phyloP scores from a whole-genome alignment of 192 early-diverging fungal species.

The Coemansia aciculifera region DNA sequence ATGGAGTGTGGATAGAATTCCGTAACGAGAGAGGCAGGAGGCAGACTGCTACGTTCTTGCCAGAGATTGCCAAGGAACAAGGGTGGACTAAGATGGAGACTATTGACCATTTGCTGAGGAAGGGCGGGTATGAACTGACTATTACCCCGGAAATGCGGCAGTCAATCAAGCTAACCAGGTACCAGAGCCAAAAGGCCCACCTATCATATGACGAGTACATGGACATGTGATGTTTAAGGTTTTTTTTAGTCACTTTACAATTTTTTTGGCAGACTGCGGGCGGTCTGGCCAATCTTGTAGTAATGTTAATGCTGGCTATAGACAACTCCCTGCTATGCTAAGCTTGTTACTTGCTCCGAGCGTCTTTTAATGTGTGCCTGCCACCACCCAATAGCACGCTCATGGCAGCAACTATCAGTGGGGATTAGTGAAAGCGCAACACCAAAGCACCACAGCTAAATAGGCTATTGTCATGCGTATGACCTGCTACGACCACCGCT shows the following conservation, averaged over 20 bases:
- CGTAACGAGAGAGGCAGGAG: constrained; percentile 39
- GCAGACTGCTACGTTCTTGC: constrained; percentile 84
- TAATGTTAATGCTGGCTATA: neutral
- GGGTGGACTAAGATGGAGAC: constrained; percentile 85
- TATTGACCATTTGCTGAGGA: constrained; percentile 82
- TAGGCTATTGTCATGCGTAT: too few relatives aligned
- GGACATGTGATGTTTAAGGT: constrained; percentile 35
- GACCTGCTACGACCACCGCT: too few relatives aligned
- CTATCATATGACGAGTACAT: constrained; percentile 70
- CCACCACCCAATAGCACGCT: too few relatives aligned
- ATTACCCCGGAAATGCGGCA: constrained; percentile 64
- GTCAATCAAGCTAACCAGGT: constrained; percentile 75
- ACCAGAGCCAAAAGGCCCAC: constrained; percentile 73
- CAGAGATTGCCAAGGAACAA: constrained; percentile 86
- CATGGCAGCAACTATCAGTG: too few relatives aligned
- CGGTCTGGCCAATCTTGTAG: neutral
- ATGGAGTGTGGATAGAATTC: constrained; percentile 96
- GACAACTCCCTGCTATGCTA: too few relatives aligned
- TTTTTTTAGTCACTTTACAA: constrained; percentile 4
- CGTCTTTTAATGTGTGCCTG: too few relatives aligned
- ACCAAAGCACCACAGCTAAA: too few relatives aligned
- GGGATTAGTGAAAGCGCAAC: too few relatives aligned
- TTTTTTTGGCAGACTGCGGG: neutral
- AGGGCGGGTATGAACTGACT: constrained; percentile 71
- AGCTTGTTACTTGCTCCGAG: too few relatives aligned